phyloP scores from a whole-genome alignment of 306 rosid species.

The Pueraria montana region DNA sequence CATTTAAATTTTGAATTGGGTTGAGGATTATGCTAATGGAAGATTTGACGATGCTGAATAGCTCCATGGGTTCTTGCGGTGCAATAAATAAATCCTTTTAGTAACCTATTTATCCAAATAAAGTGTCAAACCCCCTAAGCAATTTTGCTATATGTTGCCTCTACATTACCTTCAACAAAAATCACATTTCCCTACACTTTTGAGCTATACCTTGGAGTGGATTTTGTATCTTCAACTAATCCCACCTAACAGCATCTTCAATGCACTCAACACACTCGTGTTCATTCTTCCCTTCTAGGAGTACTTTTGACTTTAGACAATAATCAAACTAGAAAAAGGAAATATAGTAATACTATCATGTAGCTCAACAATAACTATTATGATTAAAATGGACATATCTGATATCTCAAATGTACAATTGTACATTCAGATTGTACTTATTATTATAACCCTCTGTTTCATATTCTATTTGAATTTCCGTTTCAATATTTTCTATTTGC shows the following conservation, averaged over 20 bases:
- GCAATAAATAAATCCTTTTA: neutral
- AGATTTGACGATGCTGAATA: neutral
- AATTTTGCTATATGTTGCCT: neutral
- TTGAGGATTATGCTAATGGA: neutral
- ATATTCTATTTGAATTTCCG: neutral
- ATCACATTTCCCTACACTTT: constrained; percentile 2
- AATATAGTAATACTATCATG: neutral
- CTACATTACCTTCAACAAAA: neutral
- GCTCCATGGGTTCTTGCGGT: neutral
- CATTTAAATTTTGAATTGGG: neutral
- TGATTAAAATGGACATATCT: neutral
- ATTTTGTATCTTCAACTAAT: neutral
- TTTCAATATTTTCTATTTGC: neutral
- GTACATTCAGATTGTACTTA: neutral
- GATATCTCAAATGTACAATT: neutral
- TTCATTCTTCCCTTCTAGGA: neutral
- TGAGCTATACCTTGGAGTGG: neutral
- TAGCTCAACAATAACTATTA: neutral
- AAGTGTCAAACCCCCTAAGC: neutral
- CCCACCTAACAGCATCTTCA: neutral
- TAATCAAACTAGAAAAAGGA: constrained; percentile 14
- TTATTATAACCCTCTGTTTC: neutral
- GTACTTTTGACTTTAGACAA: constrained; percentile 5
- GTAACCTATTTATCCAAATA: neutral
- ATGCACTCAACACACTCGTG: neutral